phyloP scores from a whole-genome alignment of 2,329 filamentous ascomycete genomes.

The Diaporthe caulivora region DNA sequence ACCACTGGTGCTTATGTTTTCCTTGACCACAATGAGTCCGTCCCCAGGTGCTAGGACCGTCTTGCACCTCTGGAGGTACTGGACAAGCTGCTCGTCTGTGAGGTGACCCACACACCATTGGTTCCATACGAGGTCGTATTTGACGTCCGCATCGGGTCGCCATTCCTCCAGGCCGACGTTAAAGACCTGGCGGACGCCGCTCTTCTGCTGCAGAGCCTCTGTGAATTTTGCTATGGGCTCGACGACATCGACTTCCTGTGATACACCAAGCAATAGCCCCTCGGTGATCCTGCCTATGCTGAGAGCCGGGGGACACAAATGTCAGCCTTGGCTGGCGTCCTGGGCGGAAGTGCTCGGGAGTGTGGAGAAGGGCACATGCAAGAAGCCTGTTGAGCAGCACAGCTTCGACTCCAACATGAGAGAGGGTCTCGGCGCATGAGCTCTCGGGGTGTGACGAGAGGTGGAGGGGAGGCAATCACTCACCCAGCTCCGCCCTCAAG shows the following conservation, averaged over 20 bases:
- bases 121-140: constrained; percentile 87
- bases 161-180: constrained; percentile 82
- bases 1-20: constrained; percentile 74
- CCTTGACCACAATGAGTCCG: constrained; percentile 80
- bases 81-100: constrained; percentile 78
- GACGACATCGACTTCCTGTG: constrained; percentile 82
- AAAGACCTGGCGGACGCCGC: constrained; percentile 73
- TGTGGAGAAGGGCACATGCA: neutral
- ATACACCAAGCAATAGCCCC: constrained; percentile 78
- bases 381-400: neutral
- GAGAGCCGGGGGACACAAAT: constrained; percentile 13
- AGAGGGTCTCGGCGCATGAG: constrained; percentile 24
- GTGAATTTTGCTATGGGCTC: constrained; percentile 90
- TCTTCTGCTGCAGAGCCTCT: constrained; percentile 65
- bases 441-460: constrained; percentile 16
- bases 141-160: constrained; percentile 57
- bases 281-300: constrained; percentile 88
- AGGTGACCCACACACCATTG: constrained; percentile 93
- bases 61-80: constrained; percentile 74
- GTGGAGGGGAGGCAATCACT: constrained; percentile 40
- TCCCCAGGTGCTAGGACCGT: constrained; percentile 50
- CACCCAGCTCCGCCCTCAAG: constrained; percentile 59
- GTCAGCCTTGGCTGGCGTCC: neutral
- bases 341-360: neutral
- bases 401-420: neutral